Conservation (phyloP, 495 filamentous ascomycete species). For the Podospora anserina region DNA sequence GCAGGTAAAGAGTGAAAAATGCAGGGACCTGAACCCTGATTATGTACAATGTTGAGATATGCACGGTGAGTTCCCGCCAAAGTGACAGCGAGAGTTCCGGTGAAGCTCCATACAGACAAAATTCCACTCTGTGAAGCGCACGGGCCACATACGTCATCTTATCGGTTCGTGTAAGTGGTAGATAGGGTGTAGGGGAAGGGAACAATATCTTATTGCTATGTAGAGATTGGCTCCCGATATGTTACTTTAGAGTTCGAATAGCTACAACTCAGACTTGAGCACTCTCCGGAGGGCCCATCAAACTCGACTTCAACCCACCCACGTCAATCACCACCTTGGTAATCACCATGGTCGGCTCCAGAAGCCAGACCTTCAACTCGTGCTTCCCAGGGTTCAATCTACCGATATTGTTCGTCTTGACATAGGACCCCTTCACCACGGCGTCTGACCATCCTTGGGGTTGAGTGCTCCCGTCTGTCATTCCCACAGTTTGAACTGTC, state of each 20-base stretch:
- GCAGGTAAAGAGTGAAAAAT: background rate
- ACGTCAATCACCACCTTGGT: conserved; percentile 61
- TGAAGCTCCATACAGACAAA: background rate
- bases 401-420: conserved; percentile 44
- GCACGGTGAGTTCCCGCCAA: background rate
- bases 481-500: conserved; percentile 47
- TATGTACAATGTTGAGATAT: background rate
- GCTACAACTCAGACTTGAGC: background rate
- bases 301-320: conserved; percentile 54
- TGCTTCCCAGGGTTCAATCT: conserved; percentile 42
- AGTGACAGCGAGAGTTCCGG: background rate
- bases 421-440: conserved; percentile 52
- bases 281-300: conserved; percentile 62
- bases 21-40: background rate
- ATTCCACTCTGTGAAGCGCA: conserved; percentile 9
- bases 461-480: conserved; percentile 37
- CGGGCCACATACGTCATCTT: conserved; percentile 21
- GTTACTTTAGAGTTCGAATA: background rate
- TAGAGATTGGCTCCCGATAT: background rate
- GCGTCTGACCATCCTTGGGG: conserved; percentile 52
- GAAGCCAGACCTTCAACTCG: conserved; percentile 50
- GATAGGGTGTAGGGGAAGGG: background rate
- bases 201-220: background rate
- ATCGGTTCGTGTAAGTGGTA: conserved; percentile 7
- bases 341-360: conserved; percentile 57